phyloP scores from a whole-genome alignment of 2,329 filamentous ascomycete species.

The Phaeoacremonium minimum region DNA sequence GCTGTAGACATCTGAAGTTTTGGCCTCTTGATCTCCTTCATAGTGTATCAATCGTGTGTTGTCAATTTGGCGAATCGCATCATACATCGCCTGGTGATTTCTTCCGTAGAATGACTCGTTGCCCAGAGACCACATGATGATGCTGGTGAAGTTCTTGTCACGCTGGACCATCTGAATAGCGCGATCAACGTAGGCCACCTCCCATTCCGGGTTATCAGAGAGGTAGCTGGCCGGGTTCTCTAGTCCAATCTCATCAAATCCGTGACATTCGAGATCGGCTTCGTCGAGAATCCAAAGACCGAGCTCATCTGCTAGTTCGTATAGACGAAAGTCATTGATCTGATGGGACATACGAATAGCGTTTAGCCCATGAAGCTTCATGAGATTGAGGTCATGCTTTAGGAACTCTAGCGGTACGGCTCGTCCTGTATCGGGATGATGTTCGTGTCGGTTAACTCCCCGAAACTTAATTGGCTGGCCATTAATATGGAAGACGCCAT shows the following conservation, averaged over 20 bases:
- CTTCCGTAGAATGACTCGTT: conserved; percentile 69
- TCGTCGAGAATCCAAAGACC: conserved; percentile 56
- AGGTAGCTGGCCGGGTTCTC: conserved; percentile 54
- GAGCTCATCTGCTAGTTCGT: conserved; percentile 58
- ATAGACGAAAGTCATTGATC: conserved; percentile 53
- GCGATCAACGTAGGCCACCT: conserved; percentile 62
- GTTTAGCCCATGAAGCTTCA: conserved; percentile 70
- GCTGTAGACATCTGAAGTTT: conserved; percentile 59
- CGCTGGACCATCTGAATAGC: conserved; percentile 59
- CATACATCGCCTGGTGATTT: conserved; percentile 65
- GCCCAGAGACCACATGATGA: conserved; percentile 69
- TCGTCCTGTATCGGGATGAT: conserved; percentile 47
- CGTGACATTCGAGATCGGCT: conserved; percentile 47
- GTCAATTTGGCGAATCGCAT: conserved; percentile 53
- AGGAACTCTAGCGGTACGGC: conserved; percentile 56
- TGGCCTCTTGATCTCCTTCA: conserved; percentile 56
- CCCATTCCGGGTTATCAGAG: conserved; percentile 57
- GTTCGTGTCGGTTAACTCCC: conserved; percentile 55
- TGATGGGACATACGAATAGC: conserved; percentile 65
- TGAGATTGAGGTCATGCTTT: conserved; percentile 55
- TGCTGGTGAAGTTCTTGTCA: conserved; percentile 66
- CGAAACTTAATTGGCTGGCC: conserved; percentile 80
- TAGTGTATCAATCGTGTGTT: conserved; percentile 58
- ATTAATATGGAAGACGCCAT: conserved; percentile 93
- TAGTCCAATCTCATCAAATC: conserved; percentile 53